A percentile compares a stretch with the other conserved stretches of the same genome.
phyloP scores from a whole-genome alignment of 2,329 filamentous ascomycete species.

The Grosmannia serpens region DNA sequence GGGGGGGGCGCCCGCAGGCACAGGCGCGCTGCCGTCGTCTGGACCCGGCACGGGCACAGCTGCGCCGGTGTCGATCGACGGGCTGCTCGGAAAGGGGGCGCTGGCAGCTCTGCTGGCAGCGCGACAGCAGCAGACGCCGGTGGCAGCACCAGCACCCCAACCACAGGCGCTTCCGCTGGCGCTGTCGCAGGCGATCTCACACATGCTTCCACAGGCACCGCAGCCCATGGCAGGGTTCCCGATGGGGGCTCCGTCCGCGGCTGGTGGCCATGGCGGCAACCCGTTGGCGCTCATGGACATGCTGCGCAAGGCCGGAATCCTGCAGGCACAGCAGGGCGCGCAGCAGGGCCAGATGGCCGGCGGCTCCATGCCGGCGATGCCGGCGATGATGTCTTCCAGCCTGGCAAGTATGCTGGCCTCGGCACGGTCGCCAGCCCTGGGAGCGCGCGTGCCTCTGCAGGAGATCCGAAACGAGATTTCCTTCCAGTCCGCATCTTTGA shows the following conservation, averaged over 20 bases:
- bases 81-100: slow-evolving; percentile 47
- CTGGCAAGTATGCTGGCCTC: slow-evolving; percentile 17
- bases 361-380: slow-evolving; percentile 21
- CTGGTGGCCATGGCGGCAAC: slow-evolving; percentile 3
- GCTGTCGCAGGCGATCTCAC: slow-evolving; percentile 11
- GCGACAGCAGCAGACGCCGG: slow-evolving; percentile 28
- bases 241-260: background rate
- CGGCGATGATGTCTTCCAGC: slow-evolving; percentile 15
- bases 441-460: slow-evolving; percentile 8
- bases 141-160: background rate
- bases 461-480: slow-evolving; percentile 35
- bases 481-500: slow-evolving; percentile 57
- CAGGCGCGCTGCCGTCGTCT: slow-evolving; percentile 11
- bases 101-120: slow-evolving; percentile 44
- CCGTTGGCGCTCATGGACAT: slow-evolving; percentile 54
- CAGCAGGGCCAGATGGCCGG: slow-evolving; percentile 10
- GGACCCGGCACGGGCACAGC: no score
- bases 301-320: slow-evolving; percentile 56
- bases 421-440: slow-evolving; percentile 9
- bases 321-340: slow-evolving; percentile 25
- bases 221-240: background rate
- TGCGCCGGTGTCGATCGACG: slow-evolving; percentile 38
- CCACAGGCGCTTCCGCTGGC: slow-evolving; percentile 4
- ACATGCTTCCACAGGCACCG: background rate
- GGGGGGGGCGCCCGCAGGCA: slow-evolving; percentile 9